These are phyloP conservation scores for Salix viminalis DNA, from an alignment of 345 rosid genomes.

Conservation along the genomic window DNA sequence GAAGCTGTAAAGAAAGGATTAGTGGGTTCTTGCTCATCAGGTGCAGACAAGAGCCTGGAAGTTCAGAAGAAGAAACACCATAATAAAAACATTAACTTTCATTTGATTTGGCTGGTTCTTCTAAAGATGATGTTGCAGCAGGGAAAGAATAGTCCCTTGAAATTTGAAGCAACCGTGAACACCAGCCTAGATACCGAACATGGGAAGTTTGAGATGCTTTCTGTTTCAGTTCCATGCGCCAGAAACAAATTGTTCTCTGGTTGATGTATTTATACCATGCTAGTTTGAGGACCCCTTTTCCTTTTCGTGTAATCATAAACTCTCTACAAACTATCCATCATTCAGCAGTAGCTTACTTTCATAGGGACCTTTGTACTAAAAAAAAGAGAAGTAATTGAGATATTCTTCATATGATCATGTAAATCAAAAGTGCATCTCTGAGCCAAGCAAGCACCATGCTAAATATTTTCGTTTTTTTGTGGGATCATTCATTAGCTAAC, in stretches of 20 bases:
- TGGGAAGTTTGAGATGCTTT: slow-evolving; percentile 38
- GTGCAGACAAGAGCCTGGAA: slow-evolving; percentile 8
- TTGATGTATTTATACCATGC: not conserved
- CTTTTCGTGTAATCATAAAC: not conserved
- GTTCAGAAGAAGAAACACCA: slow-evolving; percentile 2
- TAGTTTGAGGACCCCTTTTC: not conserved
- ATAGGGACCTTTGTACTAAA: too few relatives aligned
- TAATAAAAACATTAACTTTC: slow-evolving; percentile 18
- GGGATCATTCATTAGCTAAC: slow-evolving; percentile 5
- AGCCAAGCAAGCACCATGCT: not conserved
- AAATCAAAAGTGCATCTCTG: too few relatives aligned
- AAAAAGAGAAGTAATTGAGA: too few relatives aligned
- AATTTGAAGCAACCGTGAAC: slow-evolving; percentile 37
- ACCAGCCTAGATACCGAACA: slow-evolving; percentile 27
- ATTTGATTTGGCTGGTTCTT: slow-evolving; percentile 39
- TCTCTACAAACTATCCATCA: not conserved
- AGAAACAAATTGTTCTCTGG: not conserved
- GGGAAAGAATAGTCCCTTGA: slow-evolving; percentile 42
- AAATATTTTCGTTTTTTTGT: not conserved
- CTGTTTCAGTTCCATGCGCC: slow-evolving; percentile 35
- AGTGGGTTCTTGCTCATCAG: not conserved
- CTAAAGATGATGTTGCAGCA: slow-evolving; percentile 31
- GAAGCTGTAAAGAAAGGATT: not conserved
- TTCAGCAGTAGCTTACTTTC: not conserved
- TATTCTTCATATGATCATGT: too few relatives aligned